phyloP scores from a whole-genome alignment of 2,329 filamentous ascomycete genomes.

The Sclerotinia sclerotiorum region DNA sequence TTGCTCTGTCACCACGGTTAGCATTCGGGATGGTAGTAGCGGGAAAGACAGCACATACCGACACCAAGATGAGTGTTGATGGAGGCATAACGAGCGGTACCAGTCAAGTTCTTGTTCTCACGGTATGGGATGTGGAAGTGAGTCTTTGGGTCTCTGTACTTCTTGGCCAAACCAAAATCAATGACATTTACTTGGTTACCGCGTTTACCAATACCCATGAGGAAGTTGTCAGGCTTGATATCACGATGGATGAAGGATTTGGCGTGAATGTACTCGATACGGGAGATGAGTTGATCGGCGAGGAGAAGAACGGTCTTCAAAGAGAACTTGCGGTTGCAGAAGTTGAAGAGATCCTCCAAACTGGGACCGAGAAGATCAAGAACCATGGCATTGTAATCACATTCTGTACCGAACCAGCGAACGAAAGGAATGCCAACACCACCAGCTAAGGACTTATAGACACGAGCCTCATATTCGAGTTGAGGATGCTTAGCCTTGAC shows the following conservation, averaged over 20 bases:
- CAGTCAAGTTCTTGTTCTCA: slow-evolving; percentile 99
- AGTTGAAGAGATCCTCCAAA: slow-evolving; percentile 98
- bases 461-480: slow-evolving; percentile 96
- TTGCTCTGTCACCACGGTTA: slow-evolving; percentile 63
- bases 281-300: slow-evolving; percentile 96
- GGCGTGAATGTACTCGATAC: slow-evolving; percentile 99
- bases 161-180: slow-evolving; percentile 98
- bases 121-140: slow-evolving; percentile 99
- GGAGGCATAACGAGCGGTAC: slow-evolving; percentile 95
- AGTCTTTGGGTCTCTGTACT: slow-evolving; percentile 99
- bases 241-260: slow-evolving; percentile 99
- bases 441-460: slow-evolving; percentile 86
- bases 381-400: slow-evolving; percentile 99
- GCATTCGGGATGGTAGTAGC: slow-evolving; percentile 37
- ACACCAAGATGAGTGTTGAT: slow-evolving; percentile 99
- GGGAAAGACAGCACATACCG: slow-evolving; percentile 52
- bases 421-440: slow-evolving; percentile 98
- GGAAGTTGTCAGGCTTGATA: slow-evolving; percentile 99
- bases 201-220: slow-evolving; percentile 98
- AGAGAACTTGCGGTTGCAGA: slow-evolving; percentile 99
- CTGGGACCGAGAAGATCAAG: slow-evolving; percentile 93
- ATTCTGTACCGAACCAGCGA: slow-evolving; percentile 99
- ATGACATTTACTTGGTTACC: slow-evolving; percentile 99
- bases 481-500: slow-evolving; percentile 99
- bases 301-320: slow-evolving; percentile 96